A percentile compares a stretch with the other conserved stretches of the same genome.
phyloP scores from a whole-genome alignment of 768 basidiomycete genomes.

The Amanita rubescens region DNA sequence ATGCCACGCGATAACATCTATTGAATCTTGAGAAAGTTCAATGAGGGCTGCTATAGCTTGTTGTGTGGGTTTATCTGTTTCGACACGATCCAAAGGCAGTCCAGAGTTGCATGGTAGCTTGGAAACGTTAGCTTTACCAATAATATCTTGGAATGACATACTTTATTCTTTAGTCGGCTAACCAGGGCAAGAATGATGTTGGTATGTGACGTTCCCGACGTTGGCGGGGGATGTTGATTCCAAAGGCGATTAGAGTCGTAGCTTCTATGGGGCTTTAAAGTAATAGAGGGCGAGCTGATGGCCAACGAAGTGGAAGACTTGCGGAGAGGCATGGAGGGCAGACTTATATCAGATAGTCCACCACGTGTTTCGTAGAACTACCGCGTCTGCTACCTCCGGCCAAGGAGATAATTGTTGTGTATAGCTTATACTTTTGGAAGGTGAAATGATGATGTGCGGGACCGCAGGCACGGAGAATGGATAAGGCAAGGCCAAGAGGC shows the following conservation, averaged over 20 bases:
- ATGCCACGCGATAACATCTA: slow-evolving; percentile 75
- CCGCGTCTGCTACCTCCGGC: background rate
- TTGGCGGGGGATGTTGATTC: background rate
- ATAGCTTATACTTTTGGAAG: background rate
- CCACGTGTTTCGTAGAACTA: background rate
- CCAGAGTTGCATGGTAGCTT: slow-evolving; percentile 88
- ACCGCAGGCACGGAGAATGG: background rate
- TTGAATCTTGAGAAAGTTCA: slow-evolving; percentile 68
- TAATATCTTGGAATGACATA: slow-evolving; percentile 19
- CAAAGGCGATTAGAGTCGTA: slow-evolving; percentile 7
- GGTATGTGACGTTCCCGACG: slow-evolving; percentile 56
- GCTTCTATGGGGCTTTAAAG: slow-evolving; percentile 5
- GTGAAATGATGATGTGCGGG: background rate
- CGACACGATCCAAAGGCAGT: slow-evolving; percentile 59
- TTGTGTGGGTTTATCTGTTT: slow-evolving; percentile 67
- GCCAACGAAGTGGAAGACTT: slow-evolving; percentile 4
- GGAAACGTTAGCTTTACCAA: slow-evolving; percentile 7
- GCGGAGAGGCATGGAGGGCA: slow-evolving; percentile 6
- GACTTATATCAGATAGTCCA: background rate
- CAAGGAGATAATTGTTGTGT: background rate
- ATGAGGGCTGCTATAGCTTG: slow-evolving; percentile 74
- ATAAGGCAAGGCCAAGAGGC: background rate
- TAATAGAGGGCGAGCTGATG: background rate
- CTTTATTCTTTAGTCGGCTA: slow-evolving; percentile 76
- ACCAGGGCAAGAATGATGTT: slow-evolving; percentile 78